Conservation (phyloP, 2,329 filamentous ascomycete genomes). For the Aspergillus chevalieri region DNA sequence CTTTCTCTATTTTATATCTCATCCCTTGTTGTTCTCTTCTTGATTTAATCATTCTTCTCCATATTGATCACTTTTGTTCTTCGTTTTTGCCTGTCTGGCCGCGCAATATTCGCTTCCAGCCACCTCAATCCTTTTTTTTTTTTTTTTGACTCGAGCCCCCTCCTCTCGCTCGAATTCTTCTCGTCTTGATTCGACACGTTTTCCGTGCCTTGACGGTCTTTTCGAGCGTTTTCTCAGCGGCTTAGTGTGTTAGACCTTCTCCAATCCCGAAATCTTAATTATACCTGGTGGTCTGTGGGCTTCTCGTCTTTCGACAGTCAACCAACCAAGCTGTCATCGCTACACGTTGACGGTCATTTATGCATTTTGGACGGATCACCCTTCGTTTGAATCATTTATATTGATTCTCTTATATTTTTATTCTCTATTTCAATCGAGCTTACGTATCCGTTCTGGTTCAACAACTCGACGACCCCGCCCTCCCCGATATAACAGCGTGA, state of each 20-base stretch:
- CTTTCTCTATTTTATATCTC: conserved; percentile 7
- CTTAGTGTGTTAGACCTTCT: conserved; percentile 5
- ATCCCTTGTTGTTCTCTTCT: conserved; percentile 14
- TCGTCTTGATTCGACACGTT: conserved; percentile 15
- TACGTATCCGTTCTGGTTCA: conserved; percentile 14
- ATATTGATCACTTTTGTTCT: conserved; percentile 16
- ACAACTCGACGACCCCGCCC: conserved; percentile 12
- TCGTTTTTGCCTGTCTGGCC: conserved; percentile 16
- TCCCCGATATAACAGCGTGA: conserved; percentile 3
- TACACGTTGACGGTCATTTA: conserved; percentile 4
- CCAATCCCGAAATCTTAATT: conserved; percentile 11
- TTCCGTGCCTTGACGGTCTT: conserved; percentile 13
- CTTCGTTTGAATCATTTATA: conserved; percentile 8
- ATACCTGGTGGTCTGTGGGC: conserved; percentile 8
- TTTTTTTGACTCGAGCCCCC: conserved; percentile 15
- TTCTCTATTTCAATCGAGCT: conserved; percentile 7
- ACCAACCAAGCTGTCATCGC: conserved; percentile 5
- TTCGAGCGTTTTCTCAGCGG: conserved; percentile 11
- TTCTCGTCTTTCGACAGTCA: conserved; percentile 7
- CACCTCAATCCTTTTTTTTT: conserved; percentile 32
- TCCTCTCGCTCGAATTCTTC: conserved; percentile 9
- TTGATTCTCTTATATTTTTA: conserved; percentile 3
- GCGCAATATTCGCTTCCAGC: conserved; percentile 30
- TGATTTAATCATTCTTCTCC: conserved; percentile 14
- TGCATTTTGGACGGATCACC: conserved; percentile 7